Evolutionary conservation across 257 asterid species (phyloP).

Genomic region (Osmanthus fragrans): DNA sequence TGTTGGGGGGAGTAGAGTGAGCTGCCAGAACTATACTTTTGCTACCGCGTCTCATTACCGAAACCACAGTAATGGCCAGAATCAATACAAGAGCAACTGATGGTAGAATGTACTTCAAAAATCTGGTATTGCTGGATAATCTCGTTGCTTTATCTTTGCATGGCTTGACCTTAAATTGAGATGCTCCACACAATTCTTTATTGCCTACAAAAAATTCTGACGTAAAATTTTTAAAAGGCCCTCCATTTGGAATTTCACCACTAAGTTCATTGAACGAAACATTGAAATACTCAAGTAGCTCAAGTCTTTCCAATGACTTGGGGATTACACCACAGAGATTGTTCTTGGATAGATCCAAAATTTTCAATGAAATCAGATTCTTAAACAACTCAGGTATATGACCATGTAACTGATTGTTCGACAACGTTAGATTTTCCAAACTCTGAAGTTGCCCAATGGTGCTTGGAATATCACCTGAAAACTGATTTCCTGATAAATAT

Average conservation of each 20-base stretch:
- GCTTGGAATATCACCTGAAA: conserved; percentile 24
- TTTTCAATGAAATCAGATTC: background rate
- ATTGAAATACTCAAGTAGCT: background rate
- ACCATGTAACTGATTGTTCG: conserved; percentile 22
- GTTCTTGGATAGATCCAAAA: conserved; percentile 14
- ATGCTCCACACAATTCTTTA: no score
- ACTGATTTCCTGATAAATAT: conserved; percentile 10
- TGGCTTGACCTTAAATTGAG: no score
- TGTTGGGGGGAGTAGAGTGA: no score
- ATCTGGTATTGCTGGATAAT: no score
- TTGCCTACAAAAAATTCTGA: no score
- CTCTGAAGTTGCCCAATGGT: conserved; percentile 9
- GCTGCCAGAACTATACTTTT: no score
- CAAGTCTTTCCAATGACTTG: background rate
- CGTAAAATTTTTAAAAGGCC: background rate
- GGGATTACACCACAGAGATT: background rate
- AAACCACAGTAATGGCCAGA: no score
- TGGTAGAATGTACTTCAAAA: no score
- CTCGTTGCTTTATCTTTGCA: no score
- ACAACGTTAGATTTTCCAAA: conserved; percentile 15
- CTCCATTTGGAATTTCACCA: conserved; percentile 16
- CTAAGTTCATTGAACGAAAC: background rate
- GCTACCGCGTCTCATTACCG: no score
- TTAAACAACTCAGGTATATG: conserved; percentile 19
- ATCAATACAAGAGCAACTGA: no score